Conservation (phyloP, 1,284 basidiomycete species). For the Trichosporon asahii region DNA sequence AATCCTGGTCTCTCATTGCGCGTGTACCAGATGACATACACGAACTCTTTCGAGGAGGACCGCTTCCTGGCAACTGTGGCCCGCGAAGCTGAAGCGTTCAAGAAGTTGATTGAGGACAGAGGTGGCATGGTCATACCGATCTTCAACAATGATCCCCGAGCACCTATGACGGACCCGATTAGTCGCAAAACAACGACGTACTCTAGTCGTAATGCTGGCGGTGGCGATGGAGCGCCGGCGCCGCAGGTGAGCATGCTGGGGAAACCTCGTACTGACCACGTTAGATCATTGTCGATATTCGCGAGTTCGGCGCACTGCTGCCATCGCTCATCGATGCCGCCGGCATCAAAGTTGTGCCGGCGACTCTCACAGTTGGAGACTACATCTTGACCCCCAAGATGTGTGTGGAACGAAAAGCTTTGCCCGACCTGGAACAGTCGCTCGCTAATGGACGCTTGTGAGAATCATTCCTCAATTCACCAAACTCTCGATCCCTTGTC, state of each 20-base stretch:
- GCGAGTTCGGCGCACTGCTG: conserved; percentile 90
- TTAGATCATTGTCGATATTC: conserved; percentile 91
- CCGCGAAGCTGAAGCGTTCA: conserved; percentile 91
- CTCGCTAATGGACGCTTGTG: conserved; percentile 90
- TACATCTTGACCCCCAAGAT: conserved; percentile 95
- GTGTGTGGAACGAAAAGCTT: conserved; percentile 91
- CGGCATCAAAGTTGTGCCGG: conserved; percentile 75
- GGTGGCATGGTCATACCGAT: conserved; percentile 90
- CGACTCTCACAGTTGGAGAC: conserved; percentile 90
- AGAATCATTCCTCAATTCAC: conserved; percentile 46
- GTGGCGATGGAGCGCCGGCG: conserved; percentile 59
- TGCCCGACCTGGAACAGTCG: conserved; percentile 84
- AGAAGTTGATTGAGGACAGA: conserved; percentile 85
- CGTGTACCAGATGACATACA: conserved; percentile 95
- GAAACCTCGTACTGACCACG: background rate
- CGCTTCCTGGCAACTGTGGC: conserved; percentile 85
- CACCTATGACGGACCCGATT: conserved; percentile 55
- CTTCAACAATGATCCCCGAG: conserved; percentile 69
- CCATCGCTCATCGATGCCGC: conserved; percentile 86
- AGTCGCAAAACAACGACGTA: conserved; percentile 73
- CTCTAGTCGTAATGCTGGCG: conserved; percentile 82
- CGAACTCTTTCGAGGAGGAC: conserved; percentile 90
- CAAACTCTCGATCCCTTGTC: background rate
- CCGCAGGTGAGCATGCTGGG: background rate
- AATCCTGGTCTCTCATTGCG: conserved; percentile 75